Evolutionary conservation across 371 early-diverging fungal genomes (phyloP).

Genomic region (Mucor indicus): DNA sequence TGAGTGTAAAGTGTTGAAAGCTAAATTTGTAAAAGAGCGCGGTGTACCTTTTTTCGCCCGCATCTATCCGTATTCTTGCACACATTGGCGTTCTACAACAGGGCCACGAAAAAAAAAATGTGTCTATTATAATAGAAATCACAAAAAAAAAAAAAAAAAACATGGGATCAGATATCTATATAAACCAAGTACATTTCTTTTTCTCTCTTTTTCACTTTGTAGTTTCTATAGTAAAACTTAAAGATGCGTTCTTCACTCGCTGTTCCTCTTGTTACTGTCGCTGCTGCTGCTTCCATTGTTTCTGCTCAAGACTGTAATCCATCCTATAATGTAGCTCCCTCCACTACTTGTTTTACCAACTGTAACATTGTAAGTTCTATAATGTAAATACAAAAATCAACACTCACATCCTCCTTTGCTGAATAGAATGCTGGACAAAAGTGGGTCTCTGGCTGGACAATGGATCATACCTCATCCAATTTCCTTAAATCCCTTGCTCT

Average conservation of each 20-base stretch:
- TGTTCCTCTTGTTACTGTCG: constrained; percentile 14
- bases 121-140: no score
- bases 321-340: constrained; percentile 17
- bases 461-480: constrained; percentile 28
- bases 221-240: background rate
- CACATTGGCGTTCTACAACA: no score
- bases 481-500: constrained; percentile 30
- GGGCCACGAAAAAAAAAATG: no score
- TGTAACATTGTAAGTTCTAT: constrained; percentile 22
- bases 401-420: background rate
- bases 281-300: constrained; percentile 7
- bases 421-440: constrained; percentile 18
- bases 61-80: no score
- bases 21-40: no score
- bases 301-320: constrained; percentile 24
- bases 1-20: no score
- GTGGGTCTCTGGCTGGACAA: constrained; percentile 19
- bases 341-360: constrained; percentile 13
- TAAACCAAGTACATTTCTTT: background rate
- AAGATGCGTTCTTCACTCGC: constrained; percentile 14
- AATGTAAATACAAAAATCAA: background rate
- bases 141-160: no score
- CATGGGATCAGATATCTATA: background rate
- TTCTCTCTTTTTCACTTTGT: background rate
- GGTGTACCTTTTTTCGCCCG: no score